A percentile compares a stretch with the other conserved stretches of the same genome.
These are phyloP conservation scores for Apiospora kogelbergensis DNA, from an alignment of 2,329 filamentous ascomycete genomes.

Conservation along the genomic window DNA sequence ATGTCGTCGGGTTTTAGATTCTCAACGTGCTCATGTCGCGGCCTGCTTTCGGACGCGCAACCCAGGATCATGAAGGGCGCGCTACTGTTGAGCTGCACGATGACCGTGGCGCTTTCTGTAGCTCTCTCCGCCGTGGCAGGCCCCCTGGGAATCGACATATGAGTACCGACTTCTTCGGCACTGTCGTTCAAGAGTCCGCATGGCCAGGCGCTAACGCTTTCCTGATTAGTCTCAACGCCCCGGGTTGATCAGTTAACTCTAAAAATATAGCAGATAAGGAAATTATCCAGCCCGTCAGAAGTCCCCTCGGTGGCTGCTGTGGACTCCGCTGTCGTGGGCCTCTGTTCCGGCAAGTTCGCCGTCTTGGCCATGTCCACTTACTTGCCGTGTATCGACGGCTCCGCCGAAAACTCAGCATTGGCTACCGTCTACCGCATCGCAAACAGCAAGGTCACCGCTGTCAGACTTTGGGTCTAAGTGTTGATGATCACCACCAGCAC, in stretches of 20 bases:
- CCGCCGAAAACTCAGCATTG: background rate
- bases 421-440: background rate
- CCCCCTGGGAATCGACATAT: no score
- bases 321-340: background rate
- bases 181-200: background rate
- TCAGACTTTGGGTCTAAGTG: background rate
- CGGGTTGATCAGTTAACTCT: background rate
- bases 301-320: background rate
- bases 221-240: background rate
- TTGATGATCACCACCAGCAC: conserved; percentile 15
- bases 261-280: background rate
- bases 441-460: background rate
- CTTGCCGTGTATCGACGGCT: background rate
- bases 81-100: background rate
- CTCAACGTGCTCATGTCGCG: background rate
- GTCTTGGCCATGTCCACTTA: background rate
- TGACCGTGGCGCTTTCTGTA: no score
- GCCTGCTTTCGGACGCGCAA: background rate
- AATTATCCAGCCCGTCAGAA: background rate
- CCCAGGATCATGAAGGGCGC: background rate
- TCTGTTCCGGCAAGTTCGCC: background rate
- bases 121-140: background rate
- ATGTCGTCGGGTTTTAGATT: background rate
- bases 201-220: background rate
- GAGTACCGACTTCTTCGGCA: background rate